Evolutionary conservation across 257 asterid species (phyloP), one percentile per base, ranked within the genome.

Genomic region (Agastache rugosa): DNA sequence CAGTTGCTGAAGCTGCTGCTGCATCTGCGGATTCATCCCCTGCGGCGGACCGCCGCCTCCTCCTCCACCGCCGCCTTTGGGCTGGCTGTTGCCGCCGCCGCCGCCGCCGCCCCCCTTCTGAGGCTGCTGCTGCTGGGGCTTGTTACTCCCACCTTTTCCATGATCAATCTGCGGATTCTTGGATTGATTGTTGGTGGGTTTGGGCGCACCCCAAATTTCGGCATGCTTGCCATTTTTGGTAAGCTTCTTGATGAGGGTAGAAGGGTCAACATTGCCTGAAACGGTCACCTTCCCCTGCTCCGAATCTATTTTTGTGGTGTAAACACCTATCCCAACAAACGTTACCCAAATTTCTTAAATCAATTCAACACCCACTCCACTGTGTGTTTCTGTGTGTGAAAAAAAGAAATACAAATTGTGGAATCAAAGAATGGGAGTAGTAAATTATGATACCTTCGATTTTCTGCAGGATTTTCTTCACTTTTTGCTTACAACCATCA

Each of bases 381-480:
- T 8, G 0, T 41, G 12, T 10, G 11, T 41, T 12, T 41, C 1
- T 39, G 44, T 39, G 44, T 29, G 34, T 29, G 34, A 29, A 29
- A 29, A 29, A 1, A 29, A 29, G 3, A 25, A 25, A 25, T 25
- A n/a, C 29, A 3, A 31, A 31, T 31, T 31, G 35, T 31, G 35
- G 35, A 31, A 31, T 31, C 37, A 39, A 39, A 39, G 12, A 39
- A 39, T 39, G 44, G 44, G 1, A 8, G 44, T 1, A 39, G 44
- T 39, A 0, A 6, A 0, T 5, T 5, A 31, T 5, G 8, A 19
- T 84, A 91, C 98, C 98, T 47, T 93, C 98, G 82, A 93, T 91
- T 85, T 91, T 93, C 84, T 93, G 97, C 86, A 93, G 76, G 85
- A 89, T 93, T 82, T 93, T 93, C 91, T 93, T 93, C 56, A 93